Evolutionary conservation across 257 asterid species (phyloP).

Genomic region (Solanum megistacrolobum): DNA sequence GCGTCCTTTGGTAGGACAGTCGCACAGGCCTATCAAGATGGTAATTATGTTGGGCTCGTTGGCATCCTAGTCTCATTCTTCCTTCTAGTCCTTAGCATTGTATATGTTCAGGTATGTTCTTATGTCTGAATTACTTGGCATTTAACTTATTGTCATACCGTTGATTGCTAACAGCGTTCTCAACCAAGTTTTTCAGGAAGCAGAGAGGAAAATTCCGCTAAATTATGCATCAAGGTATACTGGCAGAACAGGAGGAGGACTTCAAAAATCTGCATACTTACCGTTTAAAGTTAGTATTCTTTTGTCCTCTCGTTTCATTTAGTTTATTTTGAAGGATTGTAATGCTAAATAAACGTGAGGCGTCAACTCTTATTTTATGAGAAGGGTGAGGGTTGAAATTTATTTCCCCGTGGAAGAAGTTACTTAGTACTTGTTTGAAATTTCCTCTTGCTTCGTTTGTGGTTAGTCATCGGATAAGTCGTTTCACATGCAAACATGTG

Average conservation of each 20-base stretch:
- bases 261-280: conserved; percentile 80
- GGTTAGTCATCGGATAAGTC: neutral
- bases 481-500: neutral
- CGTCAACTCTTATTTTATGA: neutral
- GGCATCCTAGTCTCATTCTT: conserved; percentile 64
- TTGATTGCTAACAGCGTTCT: neutral
- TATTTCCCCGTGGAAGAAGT: neutral
- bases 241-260: conserved; percentile 65
- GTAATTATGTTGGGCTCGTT: conserved; percentile 75
- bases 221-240: conserved; percentile 84
- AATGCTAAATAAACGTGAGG: neutral
- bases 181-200: conserved; percentile 56
- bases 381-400: neutral
- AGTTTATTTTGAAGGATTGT: neutral
- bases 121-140: neutral
- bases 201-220: conserved; percentile 92
- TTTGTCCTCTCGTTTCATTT: neutral
- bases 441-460: neutral
- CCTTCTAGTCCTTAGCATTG: conserved; percentile 87
- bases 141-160: neutral
- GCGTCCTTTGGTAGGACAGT: conserved; percentile 96
- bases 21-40: conserved; percentile 73
- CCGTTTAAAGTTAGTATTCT: conserved; percentile 69
- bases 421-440: neutral
- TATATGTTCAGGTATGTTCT: conserved; percentile 75